These are phyloP conservation scores for Pseudofabraea citricarpa DNA, from an alignment of 2,329 filamentous ascomycete species.

Conservation along the genomic window DNA sequence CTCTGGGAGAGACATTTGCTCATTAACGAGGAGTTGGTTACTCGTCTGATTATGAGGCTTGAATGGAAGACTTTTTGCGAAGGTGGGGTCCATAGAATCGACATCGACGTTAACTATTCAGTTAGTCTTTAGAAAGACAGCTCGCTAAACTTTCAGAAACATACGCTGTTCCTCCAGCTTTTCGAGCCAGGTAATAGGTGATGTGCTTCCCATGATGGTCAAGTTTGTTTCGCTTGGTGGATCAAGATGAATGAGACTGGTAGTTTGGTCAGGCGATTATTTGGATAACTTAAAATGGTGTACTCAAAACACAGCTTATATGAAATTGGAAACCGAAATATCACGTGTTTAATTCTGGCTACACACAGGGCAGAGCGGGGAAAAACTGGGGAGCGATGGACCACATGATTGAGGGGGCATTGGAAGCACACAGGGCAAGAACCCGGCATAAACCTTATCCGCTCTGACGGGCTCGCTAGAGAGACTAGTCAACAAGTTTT, in stretches of 20 bases:
- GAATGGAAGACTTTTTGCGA: slow-evolving; percentile 39
- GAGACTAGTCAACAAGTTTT: too few species aligned
- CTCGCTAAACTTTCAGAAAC: too few species aligned
- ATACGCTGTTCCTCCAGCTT: slow-evolving; percentile 37
- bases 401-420: too few species aligned
- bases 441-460: too few species aligned
- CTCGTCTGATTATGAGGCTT: slow-evolving; percentile 43
- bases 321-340: neutral
- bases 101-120: slow-evolving; percentile 46
- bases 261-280: too few species aligned
- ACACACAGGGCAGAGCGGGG: slow-evolving; percentile 9
- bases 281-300: too few species aligned
- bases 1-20: slow-evolving; percentile 37
- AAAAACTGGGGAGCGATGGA: too few species aligned
- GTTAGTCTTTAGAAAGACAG: too few species aligned
- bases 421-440: neutral
- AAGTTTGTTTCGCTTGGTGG: slow-evolving; percentile 6
- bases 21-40: slow-evolving; percentile 45
- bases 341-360: neutral
- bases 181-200: slow-evolving; percentile 34
- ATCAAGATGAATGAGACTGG: neutral
- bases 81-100: slow-evolving; percentile 47
- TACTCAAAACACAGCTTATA: too few species aligned
- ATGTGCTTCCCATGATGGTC: slow-evolving; percentile 28
- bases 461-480: too few species aligned